Base-by-base conservation (phyloP, 768 basidiomycete genomes). In the Epithele typhae region DNA sequence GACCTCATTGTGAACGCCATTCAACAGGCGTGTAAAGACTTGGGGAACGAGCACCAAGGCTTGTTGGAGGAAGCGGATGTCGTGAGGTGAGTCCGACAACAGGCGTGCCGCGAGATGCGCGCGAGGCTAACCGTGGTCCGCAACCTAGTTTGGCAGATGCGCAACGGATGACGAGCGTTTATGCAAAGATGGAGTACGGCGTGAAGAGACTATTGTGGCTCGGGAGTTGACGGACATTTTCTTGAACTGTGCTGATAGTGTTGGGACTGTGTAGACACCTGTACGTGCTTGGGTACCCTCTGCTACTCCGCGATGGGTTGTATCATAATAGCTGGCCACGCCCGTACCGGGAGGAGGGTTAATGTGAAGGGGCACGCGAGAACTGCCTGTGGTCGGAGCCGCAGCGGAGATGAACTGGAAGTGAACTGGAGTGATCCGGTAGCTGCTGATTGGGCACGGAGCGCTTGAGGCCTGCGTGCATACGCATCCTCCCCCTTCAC, bases 111-210 rank as follows among this genome's bases (percentile, higher is more conserved):
- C 27, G n/a, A n/a, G n/a, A n/a, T n/a, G 27, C 27, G 14, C 27
- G 14, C 27, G 14, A 30, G 8, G 27, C 27, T 30, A 30, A 30
- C 27, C 27, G 27, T 14, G 27, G 14, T 30, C 27, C 27, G 27
- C 40, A 53, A 46, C 43, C 19, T 54, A 93, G 91, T 57, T 62
- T 93, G 55, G 75, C 76, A 6, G 91, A 96, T 55, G 94, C 94
- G 2, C 82, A 86, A 62, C 75, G 79, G 44, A 82, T 84, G 72
- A 96, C 91, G 3, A 88, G 82, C 51, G 72, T 94, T 54, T 87
- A 90, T 63, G 80, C 92, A 12, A 92, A 92, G 68, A 86, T 95
- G 81, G 93, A 96, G 60, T 92, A 95, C 63, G 90, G 89, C 0
- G 74, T 96, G 41, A 97, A 94, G 74, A 73, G 92, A 53, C 68